phyloP scores from a whole-genome alignment of 176 grass and related monocot genomes.

The Bolboschoenus planiculmis region DNA sequence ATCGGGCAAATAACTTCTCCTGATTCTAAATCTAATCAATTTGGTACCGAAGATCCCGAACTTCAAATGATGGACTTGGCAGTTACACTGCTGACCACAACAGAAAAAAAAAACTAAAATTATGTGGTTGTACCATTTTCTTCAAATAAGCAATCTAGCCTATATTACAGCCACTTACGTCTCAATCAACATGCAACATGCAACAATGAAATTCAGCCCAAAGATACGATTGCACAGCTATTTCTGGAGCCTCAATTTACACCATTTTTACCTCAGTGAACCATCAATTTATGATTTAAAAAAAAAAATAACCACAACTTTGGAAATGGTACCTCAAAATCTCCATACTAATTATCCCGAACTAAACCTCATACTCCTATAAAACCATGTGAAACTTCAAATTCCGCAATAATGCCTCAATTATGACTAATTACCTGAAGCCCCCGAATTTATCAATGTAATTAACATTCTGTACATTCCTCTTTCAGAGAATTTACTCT shows the following conservation, averaged over 20 bases:
- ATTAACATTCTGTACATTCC: neutral
- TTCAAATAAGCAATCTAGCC: neutral
- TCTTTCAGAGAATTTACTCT: neutral
- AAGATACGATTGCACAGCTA: neutral
- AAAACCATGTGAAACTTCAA: neutral
- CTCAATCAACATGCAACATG: neutral
- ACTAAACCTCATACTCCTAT: neutral
- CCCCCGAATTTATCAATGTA: neutral
- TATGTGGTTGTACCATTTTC: neutral
- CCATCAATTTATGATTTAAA: neutral
- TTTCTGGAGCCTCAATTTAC: neutral
- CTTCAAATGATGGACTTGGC: neutral
- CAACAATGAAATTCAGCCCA: neutral
- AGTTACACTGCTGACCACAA: neutral
- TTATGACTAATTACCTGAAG: neutral
- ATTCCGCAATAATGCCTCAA: neutral
- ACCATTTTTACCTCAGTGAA: neutral
- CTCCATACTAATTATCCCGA: neutral
- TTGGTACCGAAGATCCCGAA: neutral
- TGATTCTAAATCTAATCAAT: neutral
- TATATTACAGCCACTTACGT: neutral
- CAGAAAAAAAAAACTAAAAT: neutral
- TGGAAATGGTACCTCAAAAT: neutral
- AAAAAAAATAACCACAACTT: neutral
- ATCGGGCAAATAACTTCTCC: neutral